A percentile compares a stretch with the other conserved stretches of the same genome.
Conservation (phyloP, 2,329 filamentous ascomycete species). For the Paradendryphiella salina region DNA sequence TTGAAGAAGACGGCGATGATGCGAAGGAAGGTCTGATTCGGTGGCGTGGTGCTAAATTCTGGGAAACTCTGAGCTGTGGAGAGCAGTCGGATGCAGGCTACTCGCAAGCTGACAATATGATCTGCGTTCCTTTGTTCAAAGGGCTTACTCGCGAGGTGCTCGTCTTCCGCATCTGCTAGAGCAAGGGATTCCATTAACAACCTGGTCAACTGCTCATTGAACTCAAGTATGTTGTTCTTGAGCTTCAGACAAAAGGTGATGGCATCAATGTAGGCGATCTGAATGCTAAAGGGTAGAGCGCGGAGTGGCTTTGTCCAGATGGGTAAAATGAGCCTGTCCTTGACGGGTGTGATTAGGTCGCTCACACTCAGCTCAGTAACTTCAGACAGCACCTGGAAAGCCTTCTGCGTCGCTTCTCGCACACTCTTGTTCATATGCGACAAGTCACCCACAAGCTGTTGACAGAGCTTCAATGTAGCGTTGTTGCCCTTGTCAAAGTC, state of each 20-base stretch:
- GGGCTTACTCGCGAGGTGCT: constrained; percentile 81
- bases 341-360: constrained; percentile 86
- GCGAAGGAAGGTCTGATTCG: constrained; percentile 61
- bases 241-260: constrained; percentile 93
- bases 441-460: constrained; percentile 83
- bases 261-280: constrained; percentile 98
- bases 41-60: constrained; percentile 78
- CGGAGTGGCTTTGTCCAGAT: constrained; percentile 95
- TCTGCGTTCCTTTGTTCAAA: constrained; percentile 95
- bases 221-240: constrained; percentile 84
- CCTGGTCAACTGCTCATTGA: constrained; percentile 88
- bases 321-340: constrained; percentile 82
- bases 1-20: constrained; percentile 99
- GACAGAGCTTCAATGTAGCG: constrained; percentile 75
- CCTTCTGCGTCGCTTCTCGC: constrained; percentile 79
- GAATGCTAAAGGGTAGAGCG: constrained; percentile 88
- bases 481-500: constrained; percentile 70
- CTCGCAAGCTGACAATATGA: constrained; percentile 85
- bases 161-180: constrained; percentile 90
- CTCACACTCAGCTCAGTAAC: constrained; percentile 77
- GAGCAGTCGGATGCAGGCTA: constrained; percentile 89
- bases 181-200: constrained; percentile 92
- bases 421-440: constrained; percentile 96
- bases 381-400: constrained; percentile 78
- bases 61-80: constrained; percentile 93